A percentile compares a stretch with the other conserved stretches of the same genome.
Evolutionary conservation across 306 rosid genomes (phyloP).

Genomic region (Mimosa pudica): DNA sequence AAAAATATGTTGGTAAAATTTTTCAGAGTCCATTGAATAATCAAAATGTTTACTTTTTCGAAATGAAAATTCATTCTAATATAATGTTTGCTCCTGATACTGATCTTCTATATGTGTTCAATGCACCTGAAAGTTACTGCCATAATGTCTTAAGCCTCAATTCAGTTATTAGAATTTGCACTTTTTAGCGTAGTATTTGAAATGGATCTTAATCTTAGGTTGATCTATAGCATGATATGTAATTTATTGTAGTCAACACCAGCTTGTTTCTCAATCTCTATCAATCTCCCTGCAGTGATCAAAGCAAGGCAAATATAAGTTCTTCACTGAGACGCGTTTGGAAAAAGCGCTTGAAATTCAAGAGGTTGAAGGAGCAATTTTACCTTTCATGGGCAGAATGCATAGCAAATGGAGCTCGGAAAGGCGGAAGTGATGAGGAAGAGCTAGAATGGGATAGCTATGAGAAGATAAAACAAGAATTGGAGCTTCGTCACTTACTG

Average conservation of each 20-base stretch:
- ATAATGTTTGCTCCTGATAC: conserved; percentile 6
- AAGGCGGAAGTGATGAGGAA: conserved; percentile 62
- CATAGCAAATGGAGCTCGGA: conserved; percentile 74
- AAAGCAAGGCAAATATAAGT: conserved; percentile 75
- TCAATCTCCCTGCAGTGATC: conserved; percentile 53
- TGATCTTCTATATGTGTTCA: conserved; percentile 11
- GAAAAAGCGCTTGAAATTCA: conserved; percentile 61
- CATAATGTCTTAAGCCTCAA: background rate
- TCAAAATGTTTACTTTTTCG: background rate
- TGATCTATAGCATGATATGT: conserved; percentile 22
- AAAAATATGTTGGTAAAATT: conserved; percentile 10
- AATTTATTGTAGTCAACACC: conserved; percentile 26
- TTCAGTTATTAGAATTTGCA: background rate
- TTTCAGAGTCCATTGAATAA: conserved; percentile 4
- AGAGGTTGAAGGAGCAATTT: conserved; percentile 46
- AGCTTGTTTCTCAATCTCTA: conserved; percentile 11
- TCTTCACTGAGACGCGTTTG: conserved; percentile 57
- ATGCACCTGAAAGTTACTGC: conserved; percentile 22
- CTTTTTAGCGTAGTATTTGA: conserved; percentile 8
- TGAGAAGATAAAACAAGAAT: conserved; percentile 39
- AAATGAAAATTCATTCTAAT: conserved; percentile 1
- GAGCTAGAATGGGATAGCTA: conserved; percentile 61
- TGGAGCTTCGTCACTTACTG: conserved; percentile 26
- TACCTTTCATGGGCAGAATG: conserved; percentile 58
- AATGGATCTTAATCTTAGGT: background rate